These are phyloP conservation scores for Sphagnum magellanicum DNA, from an alignment of 228 moss, liverwort and hornwort species.

Conservation along the genomic window DNA sequence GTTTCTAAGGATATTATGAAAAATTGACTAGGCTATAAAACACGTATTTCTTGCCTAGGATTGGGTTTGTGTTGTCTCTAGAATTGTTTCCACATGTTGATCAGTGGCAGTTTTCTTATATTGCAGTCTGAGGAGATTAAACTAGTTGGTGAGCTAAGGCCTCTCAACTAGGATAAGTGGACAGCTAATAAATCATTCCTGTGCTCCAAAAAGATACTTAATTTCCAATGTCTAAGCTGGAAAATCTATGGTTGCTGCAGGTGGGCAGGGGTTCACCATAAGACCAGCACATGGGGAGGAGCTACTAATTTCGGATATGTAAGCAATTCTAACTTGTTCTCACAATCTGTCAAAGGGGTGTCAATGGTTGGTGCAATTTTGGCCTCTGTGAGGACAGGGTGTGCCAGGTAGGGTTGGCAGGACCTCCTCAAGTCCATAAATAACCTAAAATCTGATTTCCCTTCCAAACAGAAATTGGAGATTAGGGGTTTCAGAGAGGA, in stretches of 20 bases:
- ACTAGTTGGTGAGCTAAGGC: neutral
- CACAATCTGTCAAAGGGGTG: neutral
- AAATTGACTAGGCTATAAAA: neutral
- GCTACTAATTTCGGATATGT: conserved; percentile 58
- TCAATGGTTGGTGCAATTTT: neutral
- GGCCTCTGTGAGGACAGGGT: neutral
- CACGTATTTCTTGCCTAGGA: neutral
- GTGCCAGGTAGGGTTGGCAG: neutral
- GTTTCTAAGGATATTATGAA: conserved; percentile 2
- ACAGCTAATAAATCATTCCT: too few species aligned
- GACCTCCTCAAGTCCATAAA: neutral
- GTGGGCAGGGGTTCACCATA: conserved; percentile 67
- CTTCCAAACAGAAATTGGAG: neutral
- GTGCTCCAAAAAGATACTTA: neutral
- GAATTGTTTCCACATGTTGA: neutral
- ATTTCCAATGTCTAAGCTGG: neutral
- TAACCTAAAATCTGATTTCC: neutral
- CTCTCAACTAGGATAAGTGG: neutral
- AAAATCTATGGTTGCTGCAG: conserved; percentile 13
- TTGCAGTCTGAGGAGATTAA: neutral
- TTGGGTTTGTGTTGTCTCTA: neutral
- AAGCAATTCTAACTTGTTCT: conserved; percentile 3
- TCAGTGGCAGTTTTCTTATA: too few species aligned
- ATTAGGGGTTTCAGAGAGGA: neutral
- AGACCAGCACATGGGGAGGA: conserved; percentile 59